Base-by-base conservation (phyloP, 1,284 basidiomycete species). In the Malassezia arunalokei region DNA sequence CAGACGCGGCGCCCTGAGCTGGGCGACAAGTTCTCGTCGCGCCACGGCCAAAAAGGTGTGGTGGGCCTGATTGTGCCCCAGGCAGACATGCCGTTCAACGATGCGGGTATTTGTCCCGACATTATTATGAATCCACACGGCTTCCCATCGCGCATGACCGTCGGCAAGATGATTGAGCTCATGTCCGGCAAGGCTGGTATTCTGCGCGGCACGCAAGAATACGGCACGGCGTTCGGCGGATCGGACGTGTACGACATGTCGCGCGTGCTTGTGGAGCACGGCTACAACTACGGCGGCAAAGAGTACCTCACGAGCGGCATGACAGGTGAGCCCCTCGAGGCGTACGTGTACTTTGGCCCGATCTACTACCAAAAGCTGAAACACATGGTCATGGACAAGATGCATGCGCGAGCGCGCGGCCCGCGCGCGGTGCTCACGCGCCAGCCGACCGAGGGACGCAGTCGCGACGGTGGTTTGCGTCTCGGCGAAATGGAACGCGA, bases 51-150 rank as follows among this genome's bases (percentile, higher is more conserved):
- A 76, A 99, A 99, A 76, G 94, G 94, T 59, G 94, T 98, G 12
- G 96, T 91, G 75, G 94, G 94, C 15, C 76, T 99, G 70, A 98
- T 98, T 69, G 92, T 96, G 47, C 92, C 90, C 64, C 94, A 98
- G 71, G 89, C 90, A 66, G 94, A 99, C 75, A 86, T 99, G 89
- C 94, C 94, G 4, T 99, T 99, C 79, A 95, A 91, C 68, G 92
- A 98, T 76, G 83, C 87, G 68, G 94, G 94, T 29, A 92, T 96
- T 63, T 85, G 82, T 70, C 90, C 71, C 83, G 94, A 98, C 76
- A 88, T 92, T 17, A 96, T 99, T 77, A 98, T 99, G 92, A 99
- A 99, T 74, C 94, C 94, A 3, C 94, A 99, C 76, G 94, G 94
- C 68, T 98, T 99, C 80, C 94, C 94, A 1, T 94, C 89, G 51